Percentiles rank a stretch among this genome's conserved stretches.
phyloP scores from a whole-genome alignment of 2,329 filamentous ascomycete species.

The Colletotrichum coccodes region DNA sequence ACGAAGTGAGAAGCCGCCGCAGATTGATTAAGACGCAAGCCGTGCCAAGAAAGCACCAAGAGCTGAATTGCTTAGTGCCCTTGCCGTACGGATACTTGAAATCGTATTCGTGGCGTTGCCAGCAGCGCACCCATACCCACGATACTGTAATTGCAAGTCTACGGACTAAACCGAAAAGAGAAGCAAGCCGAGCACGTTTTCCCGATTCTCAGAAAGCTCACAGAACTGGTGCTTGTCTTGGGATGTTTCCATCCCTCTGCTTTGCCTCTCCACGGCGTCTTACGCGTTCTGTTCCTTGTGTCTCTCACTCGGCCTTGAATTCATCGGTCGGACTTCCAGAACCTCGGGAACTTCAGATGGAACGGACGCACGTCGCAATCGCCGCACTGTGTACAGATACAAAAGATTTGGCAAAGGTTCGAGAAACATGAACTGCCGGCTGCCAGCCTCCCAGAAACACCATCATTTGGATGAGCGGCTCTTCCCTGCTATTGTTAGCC shows the following conservation, averaged over 20 bases:
- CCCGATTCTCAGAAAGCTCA: neutral
- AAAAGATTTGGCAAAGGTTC: neutral
- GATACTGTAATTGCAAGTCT: neutral
- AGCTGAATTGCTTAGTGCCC: neutral
- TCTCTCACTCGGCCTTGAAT: conserved; percentile 25
- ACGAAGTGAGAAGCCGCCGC: neutral
- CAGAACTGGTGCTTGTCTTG: neutral
- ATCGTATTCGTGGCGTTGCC: neutral
- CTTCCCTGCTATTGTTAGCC: neutral
- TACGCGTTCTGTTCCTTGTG: conserved; percentile 22
- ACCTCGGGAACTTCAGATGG: neutral
- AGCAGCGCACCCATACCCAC: neutral
- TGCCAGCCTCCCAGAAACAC: neutral
- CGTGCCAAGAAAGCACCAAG: neutral
- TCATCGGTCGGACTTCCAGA: conserved; percentile 13
- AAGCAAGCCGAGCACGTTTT: neutral
- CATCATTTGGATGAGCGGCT: neutral
- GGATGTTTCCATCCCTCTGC: neutral
- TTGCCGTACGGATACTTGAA: neutral
- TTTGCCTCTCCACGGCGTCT: neutral
- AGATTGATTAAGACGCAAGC: neutral
- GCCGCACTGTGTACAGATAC: conserved; percentile 16
- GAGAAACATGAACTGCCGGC: neutral
- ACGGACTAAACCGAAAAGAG: neutral
- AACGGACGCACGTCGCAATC: neutral